Evolutionary conservation across 495 filamentous ascomycete species (phyloP).

Genomic region (Neurospora sp.): DNA sequence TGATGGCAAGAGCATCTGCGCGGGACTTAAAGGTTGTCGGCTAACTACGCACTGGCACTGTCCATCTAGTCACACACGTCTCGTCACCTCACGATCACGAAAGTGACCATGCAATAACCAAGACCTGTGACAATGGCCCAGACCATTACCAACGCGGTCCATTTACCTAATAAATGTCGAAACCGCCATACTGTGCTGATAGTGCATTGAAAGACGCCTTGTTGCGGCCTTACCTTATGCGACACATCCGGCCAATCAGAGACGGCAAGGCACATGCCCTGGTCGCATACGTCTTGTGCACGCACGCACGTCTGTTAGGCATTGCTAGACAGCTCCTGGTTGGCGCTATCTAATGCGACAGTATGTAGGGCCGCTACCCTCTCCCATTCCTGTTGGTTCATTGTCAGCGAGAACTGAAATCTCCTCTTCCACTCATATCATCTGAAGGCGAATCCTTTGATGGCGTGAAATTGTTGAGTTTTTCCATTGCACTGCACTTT

Average conservation of each 20-base stretch:
- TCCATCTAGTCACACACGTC: neutral
- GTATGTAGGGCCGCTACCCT: neutral
- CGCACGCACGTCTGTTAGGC: neutral
- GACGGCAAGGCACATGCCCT: neutral
- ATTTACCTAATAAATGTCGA: neutral
- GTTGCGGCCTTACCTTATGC: neutral
- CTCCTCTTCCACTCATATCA: neutral
- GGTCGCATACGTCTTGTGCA: neutral
- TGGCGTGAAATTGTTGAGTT: neutral
- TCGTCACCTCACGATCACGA: neutral
- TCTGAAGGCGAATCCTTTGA: neutral
- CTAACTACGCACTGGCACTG: neutral
- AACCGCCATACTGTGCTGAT: neutral
- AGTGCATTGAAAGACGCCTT: neutral
- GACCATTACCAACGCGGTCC: neutral
- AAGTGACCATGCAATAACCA: neutral
- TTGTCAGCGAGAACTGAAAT: neutral
- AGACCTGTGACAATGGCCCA: neutral
- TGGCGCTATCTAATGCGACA: neutral
- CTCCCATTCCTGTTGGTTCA: neutral
- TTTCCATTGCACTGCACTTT: neutral
- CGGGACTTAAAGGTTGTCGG: neutral
- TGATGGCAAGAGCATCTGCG: neutral
- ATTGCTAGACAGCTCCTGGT: neutral
- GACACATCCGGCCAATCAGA: neutral